Conservation (phyloP, 83 land plant genomes). For the Picea abies region DNA sequence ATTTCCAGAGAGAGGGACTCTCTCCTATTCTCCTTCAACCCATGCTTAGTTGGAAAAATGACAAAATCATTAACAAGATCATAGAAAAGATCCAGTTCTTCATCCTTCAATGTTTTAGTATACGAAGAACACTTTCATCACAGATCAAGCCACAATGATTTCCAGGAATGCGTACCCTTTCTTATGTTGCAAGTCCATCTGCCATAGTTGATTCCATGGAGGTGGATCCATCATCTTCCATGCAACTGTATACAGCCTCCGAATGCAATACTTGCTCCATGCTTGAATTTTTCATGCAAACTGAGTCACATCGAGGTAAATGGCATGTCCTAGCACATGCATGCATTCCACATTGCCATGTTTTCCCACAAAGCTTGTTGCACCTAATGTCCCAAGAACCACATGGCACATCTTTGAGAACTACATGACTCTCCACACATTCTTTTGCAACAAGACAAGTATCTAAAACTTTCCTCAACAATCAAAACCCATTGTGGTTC, state of each 20-base stretch:
- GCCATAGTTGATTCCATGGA: slow-evolving; percentile 94
- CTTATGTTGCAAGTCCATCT: slow-evolving; percentile 44
- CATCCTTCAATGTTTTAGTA: slow-evolving; percentile 79
- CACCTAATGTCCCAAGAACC: slow-evolving; percentile 95
- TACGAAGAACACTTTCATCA: slow-evolving; percentile 76
- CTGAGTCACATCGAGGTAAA: slow-evolving; percentile 78
- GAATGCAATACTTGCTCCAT: slow-evolving; percentile 44
- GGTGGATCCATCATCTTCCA: slow-evolving; percentile 98
- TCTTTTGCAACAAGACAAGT: slow-evolving; percentile 80
- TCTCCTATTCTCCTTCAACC: slow-evolving; percentile 34
- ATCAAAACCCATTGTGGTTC: slow-evolving; percentile 69
- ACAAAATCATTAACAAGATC: slow-evolving; percentile 88
- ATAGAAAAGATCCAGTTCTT: slow-evolving; percentile 88
- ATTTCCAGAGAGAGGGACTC: slow-evolving; percentile 32
- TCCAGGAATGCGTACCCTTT: slow-evolving; percentile 91
- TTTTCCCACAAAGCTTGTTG: slow-evolving; percentile 89
- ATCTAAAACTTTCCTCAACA: slow-evolving; percentile 89
- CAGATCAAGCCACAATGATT: slow-evolving; percentile 84
- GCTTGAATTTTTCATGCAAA: slow-evolving; percentile 32
- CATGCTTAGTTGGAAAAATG: slow-evolving; percentile 78
- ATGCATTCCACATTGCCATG: slow-evolving; percentile 94
- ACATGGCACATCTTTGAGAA: slow-evolving; percentile 88
- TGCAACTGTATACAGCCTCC: slow-evolving; percentile 71
- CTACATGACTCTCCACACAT: slow-evolving; percentile 90
- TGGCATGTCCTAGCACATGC: slow-evolving; percentile 90